Evolutionary conservation across 2,329 filamentous ascomycete genomes (phyloP).

Genomic region (Myriosclerotinia scirpicola): DNA sequence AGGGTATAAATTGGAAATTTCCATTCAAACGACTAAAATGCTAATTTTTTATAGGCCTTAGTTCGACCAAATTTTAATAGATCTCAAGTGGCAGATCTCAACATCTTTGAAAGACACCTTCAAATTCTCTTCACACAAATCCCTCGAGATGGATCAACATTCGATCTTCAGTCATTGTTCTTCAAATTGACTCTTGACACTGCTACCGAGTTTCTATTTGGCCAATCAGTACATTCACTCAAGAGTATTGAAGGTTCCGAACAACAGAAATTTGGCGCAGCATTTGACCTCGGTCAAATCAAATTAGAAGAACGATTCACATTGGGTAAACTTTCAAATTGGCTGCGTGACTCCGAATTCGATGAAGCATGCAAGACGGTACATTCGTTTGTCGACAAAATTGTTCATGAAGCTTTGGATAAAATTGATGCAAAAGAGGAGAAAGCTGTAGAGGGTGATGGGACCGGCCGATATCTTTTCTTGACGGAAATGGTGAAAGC

Average conservation of each 20-base stretch:
- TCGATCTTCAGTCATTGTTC: constrained; percentile 65
- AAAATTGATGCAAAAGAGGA: constrained; percentile 35
- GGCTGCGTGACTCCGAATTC: constrained; percentile 37
- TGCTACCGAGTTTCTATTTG: constrained; percentile 53
- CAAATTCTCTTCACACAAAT: constrained; percentile 59
- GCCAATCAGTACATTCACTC: constrained; percentile 50
- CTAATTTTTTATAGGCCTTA: constrained; percentile 41
- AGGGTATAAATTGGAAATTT: constrained; percentile 30
- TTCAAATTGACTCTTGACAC: constrained; percentile 54
- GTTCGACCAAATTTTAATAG: constrained; percentile 55
- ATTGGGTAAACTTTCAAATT: constrained; percentile 42
- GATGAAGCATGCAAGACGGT: constrained; percentile 42
- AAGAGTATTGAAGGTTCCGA: constrained; percentile 30
- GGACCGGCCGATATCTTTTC: constrained; percentile 52
- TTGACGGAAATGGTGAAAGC: constrained; percentile 55
- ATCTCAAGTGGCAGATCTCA: constrained; percentile 63
- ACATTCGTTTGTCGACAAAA: constrained; percentile 50
- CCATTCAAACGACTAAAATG: neutral
- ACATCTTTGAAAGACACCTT: constrained; percentile 69
- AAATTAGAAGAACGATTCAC: constrained; percentile 45
- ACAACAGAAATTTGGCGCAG: constrained; percentile 46
- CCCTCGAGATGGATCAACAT: constrained; percentile 52
- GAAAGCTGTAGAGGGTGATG: constrained; percentile 42
- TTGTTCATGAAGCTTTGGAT: constrained; percentile 45
- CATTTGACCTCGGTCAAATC: constrained; percentile 50